Evolutionary conservation across 257 asterid species (phyloP).

Genomic region (Solanum pinnatisectum): DNA sequence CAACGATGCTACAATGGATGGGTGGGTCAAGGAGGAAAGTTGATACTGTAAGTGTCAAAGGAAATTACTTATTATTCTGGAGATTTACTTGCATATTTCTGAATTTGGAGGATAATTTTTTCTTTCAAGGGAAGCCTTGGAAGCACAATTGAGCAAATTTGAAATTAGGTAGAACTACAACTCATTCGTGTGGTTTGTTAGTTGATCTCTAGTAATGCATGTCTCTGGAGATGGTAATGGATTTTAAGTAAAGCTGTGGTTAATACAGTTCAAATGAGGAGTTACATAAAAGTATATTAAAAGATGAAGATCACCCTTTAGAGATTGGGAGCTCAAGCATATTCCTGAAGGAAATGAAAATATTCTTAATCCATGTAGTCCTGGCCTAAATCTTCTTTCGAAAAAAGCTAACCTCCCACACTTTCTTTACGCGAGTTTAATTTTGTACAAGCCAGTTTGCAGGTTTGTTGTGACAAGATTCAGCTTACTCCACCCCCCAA

Average conservation of each 20-base stretch:
- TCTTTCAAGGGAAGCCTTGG: background rate
- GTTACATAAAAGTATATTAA: background rate
- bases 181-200: background rate
- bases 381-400: background rate
- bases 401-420: background rate
- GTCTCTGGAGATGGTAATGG: background rate
- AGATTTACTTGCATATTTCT: background rate
- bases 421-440: background rate
- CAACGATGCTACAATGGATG: conserved; percentile 89
- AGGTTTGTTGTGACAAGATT: background rate
- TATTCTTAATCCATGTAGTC: background rate
- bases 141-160: background rate
- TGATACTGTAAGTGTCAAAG: conserved; percentile 43
- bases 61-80: conserved; percentile 1
- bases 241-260: background rate
- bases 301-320: background rate
- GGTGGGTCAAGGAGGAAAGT: conserved; percentile 93
- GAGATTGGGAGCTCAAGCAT: background rate
- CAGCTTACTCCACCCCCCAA: background rate
- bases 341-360: background rate
- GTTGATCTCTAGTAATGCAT: background rate
- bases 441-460: background rate
- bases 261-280: background rate
- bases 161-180: background rate
- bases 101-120: background rate